Evolutionary conservation across 1,139 yeast species (phyloP).

Genomic region (Magnusiomyces clavatus): DNA sequence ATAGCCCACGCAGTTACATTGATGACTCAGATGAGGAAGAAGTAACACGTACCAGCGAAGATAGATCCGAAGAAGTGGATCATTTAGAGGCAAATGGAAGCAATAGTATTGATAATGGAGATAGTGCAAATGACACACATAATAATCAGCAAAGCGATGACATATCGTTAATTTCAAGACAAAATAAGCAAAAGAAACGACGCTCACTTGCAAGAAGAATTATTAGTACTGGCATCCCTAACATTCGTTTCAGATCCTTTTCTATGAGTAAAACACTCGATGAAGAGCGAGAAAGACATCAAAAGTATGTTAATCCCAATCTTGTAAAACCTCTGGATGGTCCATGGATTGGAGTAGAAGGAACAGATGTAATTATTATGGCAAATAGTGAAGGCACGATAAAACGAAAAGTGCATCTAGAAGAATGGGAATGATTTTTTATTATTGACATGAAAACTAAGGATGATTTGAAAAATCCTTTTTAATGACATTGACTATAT

Average conservation of each 20-base stretch:
- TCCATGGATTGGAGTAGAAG: constrained; percentile 68
- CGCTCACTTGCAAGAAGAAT: background rate
- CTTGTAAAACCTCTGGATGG: constrained; percentile 66
- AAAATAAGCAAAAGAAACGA: background rate
- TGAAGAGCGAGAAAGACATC: constrained; percentile 58
- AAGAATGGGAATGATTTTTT: constrained; percentile 40
- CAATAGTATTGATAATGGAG: no score
- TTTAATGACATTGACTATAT: background rate
- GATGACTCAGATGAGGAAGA: no score
- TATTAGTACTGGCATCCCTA: constrained; percentile 1
- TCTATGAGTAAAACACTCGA: constrained; percentile 45
- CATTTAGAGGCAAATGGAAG: no score
- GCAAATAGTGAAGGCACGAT: constrained; percentile 54
- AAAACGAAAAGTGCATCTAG: constrained; percentile 40
- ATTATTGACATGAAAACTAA: background rate
- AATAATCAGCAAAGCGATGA: no score
- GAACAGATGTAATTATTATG: constrained; percentile 48
- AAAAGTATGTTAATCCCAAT: constrained; percentile 70
- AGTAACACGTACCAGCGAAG: no score
- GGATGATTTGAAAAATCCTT: background rate
- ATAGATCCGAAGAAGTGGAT: no score
- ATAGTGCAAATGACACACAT: no score
- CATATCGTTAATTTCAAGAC: no score
- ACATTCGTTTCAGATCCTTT: constrained; percentile 13
- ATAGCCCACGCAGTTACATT: no score